These are phyloP conservation scores for Phoma sp. DNA, from an alignment of 2,329 filamentous ascomycete genomes.

Conservation along the genomic window DNA sequence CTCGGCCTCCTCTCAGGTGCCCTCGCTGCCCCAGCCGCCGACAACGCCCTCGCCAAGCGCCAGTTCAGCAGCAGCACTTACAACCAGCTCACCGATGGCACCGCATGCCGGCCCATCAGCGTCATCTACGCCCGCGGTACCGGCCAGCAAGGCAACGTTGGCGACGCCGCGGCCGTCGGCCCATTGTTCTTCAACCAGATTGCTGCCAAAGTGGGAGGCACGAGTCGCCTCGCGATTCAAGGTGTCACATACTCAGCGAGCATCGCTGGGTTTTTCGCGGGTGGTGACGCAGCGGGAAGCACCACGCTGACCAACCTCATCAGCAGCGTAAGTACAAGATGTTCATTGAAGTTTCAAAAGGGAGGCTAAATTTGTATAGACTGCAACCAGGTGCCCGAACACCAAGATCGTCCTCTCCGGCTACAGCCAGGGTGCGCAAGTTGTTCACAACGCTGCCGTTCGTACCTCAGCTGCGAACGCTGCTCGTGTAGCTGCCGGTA, in stretches of 20 bases:
- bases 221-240: slow-evolving; percentile 57
- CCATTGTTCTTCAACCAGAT: slow-evolving; percentile 60
- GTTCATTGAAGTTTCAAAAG: not conserved
- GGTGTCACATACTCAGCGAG: slow-evolving; percentile 61
- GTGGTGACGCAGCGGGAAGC: slow-evolving; percentile 55
- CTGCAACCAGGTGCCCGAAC: slow-evolving; percentile 25
- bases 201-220: slow-evolving; percentile 48
- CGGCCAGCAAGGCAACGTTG: slow-evolving; percentile 60
- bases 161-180: slow-evolving; percentile 51
- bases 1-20: slow-evolving; percentile 14
- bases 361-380: not conserved
- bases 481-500: slow-evolving; percentile 24
- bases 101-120: slow-evolving; percentile 54
- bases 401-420: slow-evolving; percentile 33
- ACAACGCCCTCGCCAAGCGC: slow-evolving; percentile 23
- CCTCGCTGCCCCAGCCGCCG: slow-evolving; percentile 15
- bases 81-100: slow-evolving; percentile 34
- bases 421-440: slow-evolving; percentile 46
- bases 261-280: slow-evolving; percentile 52
- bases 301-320: slow-evolving; percentile 51
- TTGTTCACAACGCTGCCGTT: slow-evolving; percentile 54
- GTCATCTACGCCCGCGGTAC: slow-evolving; percentile 65
- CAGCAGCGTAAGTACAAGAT: slow-evolving; percentile 30
- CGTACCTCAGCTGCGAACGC: slow-evolving; percentile 24
- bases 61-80: slow-evolving; percentile 28